Conservation (phyloP, 768 basidiomycete species). For the Holtermanniella nyarrowii region DNA sequence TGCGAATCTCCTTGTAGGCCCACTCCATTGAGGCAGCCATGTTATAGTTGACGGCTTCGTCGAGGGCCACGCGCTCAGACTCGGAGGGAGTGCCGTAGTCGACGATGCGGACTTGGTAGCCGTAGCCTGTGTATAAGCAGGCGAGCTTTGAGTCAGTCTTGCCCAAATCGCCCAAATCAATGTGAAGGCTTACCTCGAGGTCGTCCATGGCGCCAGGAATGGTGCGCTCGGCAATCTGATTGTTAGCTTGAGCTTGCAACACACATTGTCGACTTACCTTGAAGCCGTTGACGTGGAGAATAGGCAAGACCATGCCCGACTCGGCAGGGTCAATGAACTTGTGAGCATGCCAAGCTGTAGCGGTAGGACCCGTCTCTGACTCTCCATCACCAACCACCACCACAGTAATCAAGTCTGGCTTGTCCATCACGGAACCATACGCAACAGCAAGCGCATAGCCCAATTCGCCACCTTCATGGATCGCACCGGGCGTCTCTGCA, state of each 20-base stretch:
- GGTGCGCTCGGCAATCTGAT: conserved; percentile 79
- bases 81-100: conserved; percentile 46
- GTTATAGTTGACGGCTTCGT: conserved; percentile 53
- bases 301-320: conserved; percentile 82
- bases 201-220: conserved; percentile 86
- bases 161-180: neutral
- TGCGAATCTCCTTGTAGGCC: conserved; percentile 49
- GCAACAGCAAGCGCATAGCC: conserved; percentile 79
- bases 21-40: conserved; percentile 74
- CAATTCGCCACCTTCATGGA: conserved; percentile 81
- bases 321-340: conserved; percentile 73
- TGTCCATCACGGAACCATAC: conserved; percentile 85
- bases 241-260: conserved; percentile 22
- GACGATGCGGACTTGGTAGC: conserved; percentile 80
- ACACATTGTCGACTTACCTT: conserved; percentile 7
- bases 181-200: conserved; percentile 54
- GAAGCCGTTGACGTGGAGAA: conserved; percentile 62
- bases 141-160: conserved; percentile 41
- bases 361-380: conserved; percentile 41
- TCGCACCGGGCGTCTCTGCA: conserved; percentile 75
- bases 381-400: conserved; percentile 85
- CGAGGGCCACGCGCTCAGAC: conserved; percentile 42
- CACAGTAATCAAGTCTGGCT: conserved; percentile 68
- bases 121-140: conserved; percentile 47
- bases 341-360: conserved; percentile 60